Evolutionary conservation across 169 alveolate genomes (phyloP).

Genomic region (Cystoisospora suis): DNA sequence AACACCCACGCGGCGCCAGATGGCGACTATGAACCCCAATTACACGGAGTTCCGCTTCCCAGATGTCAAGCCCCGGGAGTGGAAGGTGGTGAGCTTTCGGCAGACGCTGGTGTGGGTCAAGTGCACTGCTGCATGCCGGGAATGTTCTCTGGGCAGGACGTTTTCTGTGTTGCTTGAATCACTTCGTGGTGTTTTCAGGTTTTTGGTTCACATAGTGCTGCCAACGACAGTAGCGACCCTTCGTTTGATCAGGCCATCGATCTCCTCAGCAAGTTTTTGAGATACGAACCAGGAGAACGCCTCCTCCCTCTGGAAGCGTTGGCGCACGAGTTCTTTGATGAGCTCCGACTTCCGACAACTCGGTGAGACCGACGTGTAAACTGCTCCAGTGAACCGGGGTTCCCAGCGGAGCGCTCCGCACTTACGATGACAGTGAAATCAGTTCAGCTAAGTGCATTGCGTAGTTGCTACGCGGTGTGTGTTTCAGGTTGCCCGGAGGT

Average conservation of each 20-base stretch:
- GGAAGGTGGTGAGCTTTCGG: slow-evolving; percentile 71
- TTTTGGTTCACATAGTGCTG: slow-evolving; percentile 40
- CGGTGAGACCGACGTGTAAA: too few species aligned
- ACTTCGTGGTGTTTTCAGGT: slow-evolving; percentile 3
- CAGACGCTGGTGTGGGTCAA: neutral
- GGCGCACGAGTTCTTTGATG: slow-evolving; percentile 95
- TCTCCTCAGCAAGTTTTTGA: slow-evolving; percentile 78
- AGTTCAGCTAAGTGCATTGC: neutral
- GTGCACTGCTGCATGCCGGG: neutral
- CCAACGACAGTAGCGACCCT: slow-evolving; percentile 77
- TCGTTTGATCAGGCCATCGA: slow-evolving; percentile 82
- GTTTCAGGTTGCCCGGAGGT: slow-evolving; percentile 62
- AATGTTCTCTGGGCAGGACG: neutral
- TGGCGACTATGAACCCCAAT: slow-evolving; percentile 94
- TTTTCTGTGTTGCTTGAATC: neutral
- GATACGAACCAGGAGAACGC: slow-evolving; percentile 87
- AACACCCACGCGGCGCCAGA: slow-evolving; percentile 92
- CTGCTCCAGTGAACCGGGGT: too few species aligned
- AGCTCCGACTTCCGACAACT: slow-evolving; percentile 80
- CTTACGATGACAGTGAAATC: too few species aligned
- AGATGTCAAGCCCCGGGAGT: slow-evolving; percentile 82
- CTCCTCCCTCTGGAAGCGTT: slow-evolving; percentile 84
- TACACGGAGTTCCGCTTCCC: slow-evolving; percentile 92
- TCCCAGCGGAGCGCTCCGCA: too few species aligned
- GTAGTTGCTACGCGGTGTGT: neutral